Conservation (phyloP, 768 basidiomycete genomes). For the Tylopilus felleus region DNA sequence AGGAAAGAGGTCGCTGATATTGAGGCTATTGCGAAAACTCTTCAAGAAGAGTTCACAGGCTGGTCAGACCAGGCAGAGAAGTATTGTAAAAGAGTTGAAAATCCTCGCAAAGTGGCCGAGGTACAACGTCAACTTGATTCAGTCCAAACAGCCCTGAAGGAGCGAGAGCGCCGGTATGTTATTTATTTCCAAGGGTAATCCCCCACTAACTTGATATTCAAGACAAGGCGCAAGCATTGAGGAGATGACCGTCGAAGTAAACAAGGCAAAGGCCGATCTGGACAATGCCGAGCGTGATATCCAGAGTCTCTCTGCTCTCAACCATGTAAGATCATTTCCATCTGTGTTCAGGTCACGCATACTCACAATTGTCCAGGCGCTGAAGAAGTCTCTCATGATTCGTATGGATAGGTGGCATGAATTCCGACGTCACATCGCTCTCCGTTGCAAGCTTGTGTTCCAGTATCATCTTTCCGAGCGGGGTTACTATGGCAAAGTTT, state of each 20-base stretch:
- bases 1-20: conserved; percentile 41
- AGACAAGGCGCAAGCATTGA: conserved; percentile 79
- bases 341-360: not conserved
- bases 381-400: conserved; percentile 59
- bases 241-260: conserved; percentile 70
- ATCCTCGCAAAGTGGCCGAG: conserved; percentile 53
- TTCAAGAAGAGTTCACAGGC: conserved; percentile 61
- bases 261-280: conserved; percentile 56
- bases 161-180: conserved; percentile 59
- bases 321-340: conserved; percentile 47
- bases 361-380: conserved; percentile 43
- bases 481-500: conserved; percentile 85
- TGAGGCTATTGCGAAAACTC: conserved; percentile 44
- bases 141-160: conserved; percentile 59
- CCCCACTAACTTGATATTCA: conserved; percentile 3
- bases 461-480: conserved; percentile 78
- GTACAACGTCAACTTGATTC: conserved; percentile 63
- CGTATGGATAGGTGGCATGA: conserved; percentile 80
- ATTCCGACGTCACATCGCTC: conserved; percentile 85
- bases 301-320: conserved; percentile 58
- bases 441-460: conserved; percentile 83
- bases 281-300: conserved; percentile 62
- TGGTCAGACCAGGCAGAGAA: conserved; percentile 65
- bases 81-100: conserved; percentile 55
- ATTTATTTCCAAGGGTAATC: not conserved